These are phyloP conservation scores for Pseudocercospora fuligena DNA, from an alignment of 2,329 filamentous ascomycete species.

Conservation along the genomic window DNA sequence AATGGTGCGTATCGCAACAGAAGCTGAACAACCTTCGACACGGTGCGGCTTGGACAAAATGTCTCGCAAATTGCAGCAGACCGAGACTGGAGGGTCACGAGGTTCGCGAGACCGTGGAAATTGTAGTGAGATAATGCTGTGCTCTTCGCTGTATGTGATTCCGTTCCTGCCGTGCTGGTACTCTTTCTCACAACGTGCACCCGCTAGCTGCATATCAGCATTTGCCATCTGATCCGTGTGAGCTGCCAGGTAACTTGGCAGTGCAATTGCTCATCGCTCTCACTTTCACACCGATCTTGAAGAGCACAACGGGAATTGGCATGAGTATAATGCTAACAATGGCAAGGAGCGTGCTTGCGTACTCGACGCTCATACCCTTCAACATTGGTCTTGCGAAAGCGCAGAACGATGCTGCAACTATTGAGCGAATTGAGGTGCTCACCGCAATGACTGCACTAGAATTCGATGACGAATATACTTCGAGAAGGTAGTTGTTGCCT, in stretches of 20 bases:
- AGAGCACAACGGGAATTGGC: constrained; percentile 32
- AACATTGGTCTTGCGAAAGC: constrained; percentile 43
- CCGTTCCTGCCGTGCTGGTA: background rate
- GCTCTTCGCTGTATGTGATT: no score
- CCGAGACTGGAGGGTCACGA: background rate
- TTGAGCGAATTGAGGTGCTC: constrained; percentile 40
- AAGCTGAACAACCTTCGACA: background rate
- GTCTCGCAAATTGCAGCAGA: background rate
- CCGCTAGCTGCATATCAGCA: background rate
- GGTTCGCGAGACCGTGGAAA: background rate
- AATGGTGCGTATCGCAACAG: background rate
- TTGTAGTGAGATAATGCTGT: no score
- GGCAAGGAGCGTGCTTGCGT: constrained; percentile 39
- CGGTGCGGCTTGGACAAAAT: background rate
- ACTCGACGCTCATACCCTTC: constrained; percentile 34
- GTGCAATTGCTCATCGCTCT: constrained; percentile 24
- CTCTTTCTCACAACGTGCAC: background rate
- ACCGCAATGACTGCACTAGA: constrained; percentile 40
- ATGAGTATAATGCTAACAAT: constrained; percentile 34
- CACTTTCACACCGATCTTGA: constrained; percentile 30
- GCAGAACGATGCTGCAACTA: constrained; percentile 39
- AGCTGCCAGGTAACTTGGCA: constrained; percentile 8
- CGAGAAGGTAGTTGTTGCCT: constrained; percentile 2
- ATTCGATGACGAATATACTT: constrained; percentile 10
- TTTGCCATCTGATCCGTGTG: background rate